Base-by-base conservation (phyloP, 257 asterid genomes). In the Capsicum rhomboideum region DNA sequence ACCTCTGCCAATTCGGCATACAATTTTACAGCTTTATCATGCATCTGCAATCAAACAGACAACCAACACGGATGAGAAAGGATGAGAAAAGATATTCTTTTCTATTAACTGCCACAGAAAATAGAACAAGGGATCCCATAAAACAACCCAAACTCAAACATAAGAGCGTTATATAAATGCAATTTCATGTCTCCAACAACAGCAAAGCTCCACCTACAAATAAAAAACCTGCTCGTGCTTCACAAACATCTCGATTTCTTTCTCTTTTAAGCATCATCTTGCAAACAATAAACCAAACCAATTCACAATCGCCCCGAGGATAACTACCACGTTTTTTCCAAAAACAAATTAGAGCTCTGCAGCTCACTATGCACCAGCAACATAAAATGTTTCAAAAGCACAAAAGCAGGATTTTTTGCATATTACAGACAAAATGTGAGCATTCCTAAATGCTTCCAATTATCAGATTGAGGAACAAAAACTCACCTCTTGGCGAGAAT, bases 1-100 rank as follows among this genome's bases (percentile, higher is more conserved):
- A 92, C 92, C 91, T 97, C 97, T 49, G 99, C 99, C 88, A 97
- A 85, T 87, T 95, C 98, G n/a, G 99, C 94, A 85, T 95, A 94
- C 83, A 97, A 87, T 84, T 88, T 91, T 66, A 93, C 97, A 78
- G 99, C 98, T 87, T 95, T 91, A 4, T 96, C 99, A 82, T 92
- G 93, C 98, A 96, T 94, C 99, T 96, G 95, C 91, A 85, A 40
- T 40, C 63, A n/a, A 83, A 78, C 63, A 55, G 13, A 84, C 11
- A 64, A 28, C 42, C 44, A 42, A n/a, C 21, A 42, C 18, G 14
- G n/a, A n/a, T n/a, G 40, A 34, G 40, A 34, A 34, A 2, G 40
- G 20, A 20, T 69, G 20, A 75, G 82, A 61, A 31, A 28, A 26
- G 40, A 54, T 10, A 28, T 16, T 4, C 17, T 50, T 75, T 46